Evolutionary conservation across 331 rosid genomes (phyloP), one percentile per base, ranked within the genome.

Genomic region (Spiraea crenata): DNA sequence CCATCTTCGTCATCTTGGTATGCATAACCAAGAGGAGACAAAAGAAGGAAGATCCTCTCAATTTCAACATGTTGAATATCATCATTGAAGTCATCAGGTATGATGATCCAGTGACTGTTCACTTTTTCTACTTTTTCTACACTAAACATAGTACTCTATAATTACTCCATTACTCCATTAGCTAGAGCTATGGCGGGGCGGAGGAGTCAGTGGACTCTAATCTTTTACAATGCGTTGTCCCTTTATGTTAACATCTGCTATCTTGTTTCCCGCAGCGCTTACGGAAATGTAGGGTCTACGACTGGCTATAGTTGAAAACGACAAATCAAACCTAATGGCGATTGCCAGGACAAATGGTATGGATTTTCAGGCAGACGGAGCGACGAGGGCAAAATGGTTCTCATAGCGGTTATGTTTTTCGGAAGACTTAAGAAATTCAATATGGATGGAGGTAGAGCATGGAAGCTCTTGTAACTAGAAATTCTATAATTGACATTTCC

Each of bases 31-130:
- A 93, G 75, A 81, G 79, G 40, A 25, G 75, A 49, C 78, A 83
- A 75, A 44, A 90, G 47, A 88, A 47, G 67, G 81, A 82, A 3
- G 98, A 90, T 44, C 96, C 92, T 1, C 85, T 92, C 77, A 92
- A 88, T 70, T 88, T 90, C n/a, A 90, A 62, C 20, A 83, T 85
- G 0, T 46, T 90, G 48, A 85, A 73, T 74, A 81, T 92, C 70
- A 75, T 83, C 69, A 0, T 85, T 2, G 98, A 88, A 85, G 93
- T 90, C 0, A 68, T 81, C 62, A 88, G 95, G 98, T 76, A 14
- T 50, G 19, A 14, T 5, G 16, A 51, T 51, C 17, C 6, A 19
- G 19, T 19, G 1, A 25, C 6, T 1, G 17, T 25, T 16, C 7
- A 25, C 31, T 7, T 51, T 19, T 15, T n/a, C 57, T 6, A 51